Percentiles rank a stretch among this genome's conserved stretches.
These are phyloP conservation scores for Aspergillus fumigatus DNA, from an alignment of 2,329 filamentous ascomycete genomes.

Conservation along the genomic window DNA sequence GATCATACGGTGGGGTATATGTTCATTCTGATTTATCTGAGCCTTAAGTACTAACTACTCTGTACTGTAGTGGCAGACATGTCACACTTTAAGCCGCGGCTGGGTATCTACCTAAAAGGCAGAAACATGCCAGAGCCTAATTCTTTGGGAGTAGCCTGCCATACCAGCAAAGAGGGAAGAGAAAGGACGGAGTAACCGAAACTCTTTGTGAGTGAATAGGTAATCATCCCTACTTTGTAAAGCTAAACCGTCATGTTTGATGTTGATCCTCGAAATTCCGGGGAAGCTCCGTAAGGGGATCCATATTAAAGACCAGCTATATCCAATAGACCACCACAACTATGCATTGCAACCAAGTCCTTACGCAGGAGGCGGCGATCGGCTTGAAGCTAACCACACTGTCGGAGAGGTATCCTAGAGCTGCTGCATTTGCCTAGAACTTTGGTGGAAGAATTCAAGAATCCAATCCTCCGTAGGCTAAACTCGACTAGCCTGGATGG, in stretches of 20 bases:
- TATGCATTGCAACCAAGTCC: background rate
- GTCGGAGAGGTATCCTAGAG: background rate
- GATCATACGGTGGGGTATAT: too few species aligned
- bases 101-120: background rate
- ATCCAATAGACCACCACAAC: background rate
- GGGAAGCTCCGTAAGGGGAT: background rate
- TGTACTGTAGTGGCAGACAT: background rate
- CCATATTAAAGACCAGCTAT: background rate
- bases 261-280: background rate
- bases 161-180: background rate
- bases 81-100: background rate
- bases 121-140: background rate
- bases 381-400: background rate
- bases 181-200: background rate
- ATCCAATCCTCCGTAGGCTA: background rate
- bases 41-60: too few species aligned
- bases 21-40: background rate
- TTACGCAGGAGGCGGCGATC: background rate
- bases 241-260: background rate
- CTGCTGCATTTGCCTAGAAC: background rate
- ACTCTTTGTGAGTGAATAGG: background rate
- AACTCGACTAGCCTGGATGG: too few species aligned
- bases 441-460: background rate
- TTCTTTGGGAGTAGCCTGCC: background rate
- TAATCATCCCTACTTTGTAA: background rate